Evolutionary conservation across 2,329 filamentous ascomycete genomes (phyloP), one percentile per base, ranked within the genome.

Genomic region (Bimuria novae-zelandiae): DNA sequence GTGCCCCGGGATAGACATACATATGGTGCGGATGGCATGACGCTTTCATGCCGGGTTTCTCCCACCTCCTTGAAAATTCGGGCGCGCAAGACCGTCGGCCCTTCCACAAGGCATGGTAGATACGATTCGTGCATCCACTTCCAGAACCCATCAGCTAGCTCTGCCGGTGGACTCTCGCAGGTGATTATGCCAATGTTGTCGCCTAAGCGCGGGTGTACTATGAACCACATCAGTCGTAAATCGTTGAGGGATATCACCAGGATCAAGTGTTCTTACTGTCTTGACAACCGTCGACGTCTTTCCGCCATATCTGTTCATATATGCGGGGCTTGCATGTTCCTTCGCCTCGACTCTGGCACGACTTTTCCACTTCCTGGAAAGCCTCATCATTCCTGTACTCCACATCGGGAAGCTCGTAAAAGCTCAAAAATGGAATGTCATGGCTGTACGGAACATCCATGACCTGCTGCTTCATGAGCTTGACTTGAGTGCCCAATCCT

Each of bases 161-260:
- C 36, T 30, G 40, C 23, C 3, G 30, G 16, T 30, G 37, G 44
- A 3, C 10, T 10, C 19, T 49, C 44, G 29, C 27, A 43, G 6
- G 50, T 52, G n/a, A 47, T 30, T 23, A 52, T 23, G 17, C 36
- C 30, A 11, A 52, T 32, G n/a, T 43, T 46, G 14, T 52, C 50
- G 17, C 25, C 39, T 7, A 48, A 3, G 3, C 37, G 43, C 10
- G 44, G 37, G 11, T 49, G 29, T 43, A 43, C 44, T 48, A 39
- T 14, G 25, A 27, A 7, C n/a, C 14, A 30, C 17, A 29, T 48
- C 14, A 52, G 36, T 27, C 8, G 6, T 14, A n/a, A 27, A 2
- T 37, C 14, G 16, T 3, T 5, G 11, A 35, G 2, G 12, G 16
- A 5, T 40, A 17, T 12, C n/a, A 32, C 7, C 17, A 7, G 11